Evolutionary conservation across 345 rosid genomes (phyloP).

Genomic region (Sisymbrium altissimum): DNA sequence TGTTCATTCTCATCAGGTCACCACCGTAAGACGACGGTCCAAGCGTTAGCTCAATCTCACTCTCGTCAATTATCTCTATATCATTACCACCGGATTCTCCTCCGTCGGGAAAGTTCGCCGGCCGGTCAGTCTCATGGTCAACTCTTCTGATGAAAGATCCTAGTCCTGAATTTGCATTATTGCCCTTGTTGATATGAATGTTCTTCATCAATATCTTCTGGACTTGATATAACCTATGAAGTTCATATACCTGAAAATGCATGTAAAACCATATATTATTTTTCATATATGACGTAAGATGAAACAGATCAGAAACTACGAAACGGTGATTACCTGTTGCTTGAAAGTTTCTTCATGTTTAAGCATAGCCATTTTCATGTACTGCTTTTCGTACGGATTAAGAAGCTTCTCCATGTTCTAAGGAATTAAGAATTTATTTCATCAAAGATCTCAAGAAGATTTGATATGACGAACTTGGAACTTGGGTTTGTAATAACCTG

Average conservation of each 20-base stretch:
- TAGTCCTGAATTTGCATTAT: conserved; percentile 9
- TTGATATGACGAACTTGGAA: conserved; percentile 20
- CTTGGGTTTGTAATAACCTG: conserved; percentile 5
- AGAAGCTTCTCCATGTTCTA: conserved; percentile 73
- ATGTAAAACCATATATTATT: background rate
- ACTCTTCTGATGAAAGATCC: conserved; percentile 26
- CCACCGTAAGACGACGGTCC: conserved; percentile 55
- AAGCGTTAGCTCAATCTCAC: conserved; percentile 79
- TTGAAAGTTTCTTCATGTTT: conserved; percentile 97
- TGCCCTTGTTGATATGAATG: conserved; percentile 27
- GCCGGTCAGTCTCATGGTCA: conserved; percentile 12
- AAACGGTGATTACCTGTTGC: conserved; percentile 59
- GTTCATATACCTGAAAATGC: conserved; percentile 67
- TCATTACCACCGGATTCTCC: conserved; percentile 36
- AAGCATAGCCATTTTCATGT: conserved; percentile 89
- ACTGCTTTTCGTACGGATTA: conserved; percentile 68
- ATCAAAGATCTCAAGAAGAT: conserved; percentile 24
- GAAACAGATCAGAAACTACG: background rate
- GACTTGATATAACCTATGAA: conserved; percentile 77
- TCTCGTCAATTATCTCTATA: conserved; percentile 59
- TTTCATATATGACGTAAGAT: background rate
- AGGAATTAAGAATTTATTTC: conserved; percentile 20
- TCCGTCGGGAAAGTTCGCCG: conserved; percentile 4
- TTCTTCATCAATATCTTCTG: conserved; percentile 81
- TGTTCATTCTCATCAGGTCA: conserved; percentile 31